Percentiles rank a stretch among this genome's conserved stretches.
These are phyloP conservation scores for Podochytrium sp. DNA, from an alignment of 192 early-diverging fungal species.

Conservation along the genomic window DNA sequence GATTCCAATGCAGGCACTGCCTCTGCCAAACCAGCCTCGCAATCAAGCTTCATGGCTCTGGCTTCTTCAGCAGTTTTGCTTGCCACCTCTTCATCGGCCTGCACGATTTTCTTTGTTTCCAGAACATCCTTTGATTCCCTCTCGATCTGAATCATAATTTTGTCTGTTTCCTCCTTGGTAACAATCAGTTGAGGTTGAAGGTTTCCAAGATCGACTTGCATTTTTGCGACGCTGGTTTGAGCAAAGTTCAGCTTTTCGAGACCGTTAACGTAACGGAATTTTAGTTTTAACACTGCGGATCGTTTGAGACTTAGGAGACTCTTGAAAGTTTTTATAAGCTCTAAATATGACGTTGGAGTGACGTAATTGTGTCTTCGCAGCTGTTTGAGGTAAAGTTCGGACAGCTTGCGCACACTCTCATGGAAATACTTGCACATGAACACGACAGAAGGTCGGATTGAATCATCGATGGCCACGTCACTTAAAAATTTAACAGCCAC, in stretches of 20 bases:
- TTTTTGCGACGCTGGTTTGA: slow-evolving; percentile 58
- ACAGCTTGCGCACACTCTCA: slow-evolving; percentile 54
- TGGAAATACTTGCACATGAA: slow-evolving; percentile 66
- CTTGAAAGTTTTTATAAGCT: slow-evolving; percentile 64
- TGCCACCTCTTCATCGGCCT: slow-evolving; percentile 63
- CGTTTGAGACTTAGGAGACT: slow-evolving; percentile 49
- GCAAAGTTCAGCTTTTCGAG: slow-evolving; percentile 64
- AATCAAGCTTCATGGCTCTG: slow-evolving; percentile 62
- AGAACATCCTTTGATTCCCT: slow-evolving; percentile 61
- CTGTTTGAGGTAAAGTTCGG: slow-evolving; percentile 46
- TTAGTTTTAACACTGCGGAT: slow-evolving; percentile 47
- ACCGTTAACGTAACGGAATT: slow-evolving; percentile 60
- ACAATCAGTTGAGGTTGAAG: slow-evolving; percentile 62
- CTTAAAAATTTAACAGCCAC: slow-evolving; percentile 60
- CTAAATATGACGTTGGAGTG: slow-evolving; percentile 64
- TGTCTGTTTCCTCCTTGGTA: slow-evolving; percentile 58
- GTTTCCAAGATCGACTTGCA: slow-evolving; percentile 63
- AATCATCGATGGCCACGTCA: slow-evolving; percentile 55
- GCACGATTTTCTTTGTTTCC: slow-evolving; percentile 55
- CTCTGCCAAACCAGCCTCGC: slow-evolving; percentile 64
- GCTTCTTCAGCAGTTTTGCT: slow-evolving; percentile 59
- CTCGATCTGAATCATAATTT: slow-evolving; percentile 63
- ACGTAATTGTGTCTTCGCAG: slow-evolving; percentile 62
- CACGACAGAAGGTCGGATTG: slow-evolving; percentile 51
- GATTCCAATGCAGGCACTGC: slow-evolving; percentile 62